Base-by-base conservation (phyloP, 805 yeast species). In the Tanozyma kutaoensis region DNA sequence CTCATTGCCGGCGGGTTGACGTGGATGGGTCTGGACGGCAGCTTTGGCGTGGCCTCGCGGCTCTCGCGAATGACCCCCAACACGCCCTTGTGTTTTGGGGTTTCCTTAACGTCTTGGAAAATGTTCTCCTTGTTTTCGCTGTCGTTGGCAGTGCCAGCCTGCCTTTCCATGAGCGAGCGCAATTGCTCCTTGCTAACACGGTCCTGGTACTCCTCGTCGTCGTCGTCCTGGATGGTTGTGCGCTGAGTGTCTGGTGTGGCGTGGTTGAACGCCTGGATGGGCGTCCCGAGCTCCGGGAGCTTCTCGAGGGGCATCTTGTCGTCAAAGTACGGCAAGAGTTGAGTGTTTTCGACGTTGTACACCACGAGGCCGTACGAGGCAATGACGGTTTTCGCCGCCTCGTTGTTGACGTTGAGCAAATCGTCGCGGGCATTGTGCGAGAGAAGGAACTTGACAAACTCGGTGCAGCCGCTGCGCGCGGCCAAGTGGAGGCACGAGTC, bases 401-500 rank as follows among this genome's bases (percentile, higher is more conserved):
- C 62, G 31, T 53, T 50, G 31, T 45, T 44, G 37, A 61, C 38
- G 48, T 66, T 59, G 24, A 44, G 42, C 27, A 59, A 43, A 50
- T 63, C 76, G 39, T 61, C 69, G 42, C 65, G 52, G 7, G 96
- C 96, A 20, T 96, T 95, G 30, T 81, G 78, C 35, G 81, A 86
- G 27, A 91, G 50, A 26, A 91, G 61, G 35, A 78, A 81, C 35
- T 79, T 82, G 8, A 79, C 86, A 30, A 91, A 68, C 24, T 78
- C 73, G 25, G 62, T 47, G 27, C 76, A 68, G 7, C 93, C 93
- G 7, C 69, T 54, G 20, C 71, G 60, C 11, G 72, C 69, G 0
- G 94, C 85, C 24, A 88, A 57, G 41, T 84, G 93, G 26, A 85
- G 54, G 5, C 93, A 82, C 0, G 95, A 82, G 39, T 85, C 82